phyloP scores from a whole-genome alignment of 768 basidiomycete species.

The Leccinum uliginosum region DNA sequence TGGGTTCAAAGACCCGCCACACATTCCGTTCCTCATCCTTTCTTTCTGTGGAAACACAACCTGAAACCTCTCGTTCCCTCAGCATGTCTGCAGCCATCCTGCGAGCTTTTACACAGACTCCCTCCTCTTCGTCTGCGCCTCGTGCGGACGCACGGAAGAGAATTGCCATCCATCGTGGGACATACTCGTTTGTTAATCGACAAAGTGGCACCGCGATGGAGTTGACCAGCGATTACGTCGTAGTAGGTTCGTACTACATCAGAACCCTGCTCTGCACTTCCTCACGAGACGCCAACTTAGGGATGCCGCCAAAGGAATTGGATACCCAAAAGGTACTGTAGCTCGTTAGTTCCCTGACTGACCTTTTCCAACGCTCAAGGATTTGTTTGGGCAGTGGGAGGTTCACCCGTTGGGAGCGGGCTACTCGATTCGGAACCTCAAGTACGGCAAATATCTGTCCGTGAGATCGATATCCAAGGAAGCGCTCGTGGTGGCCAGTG shows the following conservation, averaged over 20 bases:
- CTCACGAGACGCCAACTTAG: constrained; percentile 10
- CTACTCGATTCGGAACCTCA: constrained; percentile 28
- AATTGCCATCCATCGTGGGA: constrained; percentile 27
- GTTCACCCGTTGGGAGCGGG: constrained; percentile 27
- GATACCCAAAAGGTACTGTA: constrained; percentile 24
- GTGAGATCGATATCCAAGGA: constrained; percentile 25
- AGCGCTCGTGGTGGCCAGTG: constrained; percentile 20
- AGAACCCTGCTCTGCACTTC: neutral
- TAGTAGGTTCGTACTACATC: constrained; percentile 20
- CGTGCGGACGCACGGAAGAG: constrained; percentile 19
- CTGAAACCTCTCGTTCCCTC: neutral
- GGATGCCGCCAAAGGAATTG: constrained; percentile 28
- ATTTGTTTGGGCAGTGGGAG: constrained; percentile 21
- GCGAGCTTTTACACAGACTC: constrained; percentile 18
- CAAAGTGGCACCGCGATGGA: constrained; percentile 32
- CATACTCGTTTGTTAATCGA: constrained; percentile 28
- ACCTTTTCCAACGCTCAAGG: neutral
- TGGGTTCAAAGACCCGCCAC: constrained; percentile 11
- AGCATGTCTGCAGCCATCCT: constrained; percentile 21
- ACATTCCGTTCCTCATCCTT: neutral
- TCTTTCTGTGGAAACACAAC: neutral
- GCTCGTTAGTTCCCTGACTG: neutral
- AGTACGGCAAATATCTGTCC: constrained; percentile 29
- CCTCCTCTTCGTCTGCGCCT: constrained; percentile 3
- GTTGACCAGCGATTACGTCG: constrained; percentile 18